A percentile compares a stretch with the other conserved stretches of the same genome.
These are phyloP conservation scores for Gossypium arboreum DNA, from an alignment of 345 rosid genomes.

Conservation along the genomic window DNA sequence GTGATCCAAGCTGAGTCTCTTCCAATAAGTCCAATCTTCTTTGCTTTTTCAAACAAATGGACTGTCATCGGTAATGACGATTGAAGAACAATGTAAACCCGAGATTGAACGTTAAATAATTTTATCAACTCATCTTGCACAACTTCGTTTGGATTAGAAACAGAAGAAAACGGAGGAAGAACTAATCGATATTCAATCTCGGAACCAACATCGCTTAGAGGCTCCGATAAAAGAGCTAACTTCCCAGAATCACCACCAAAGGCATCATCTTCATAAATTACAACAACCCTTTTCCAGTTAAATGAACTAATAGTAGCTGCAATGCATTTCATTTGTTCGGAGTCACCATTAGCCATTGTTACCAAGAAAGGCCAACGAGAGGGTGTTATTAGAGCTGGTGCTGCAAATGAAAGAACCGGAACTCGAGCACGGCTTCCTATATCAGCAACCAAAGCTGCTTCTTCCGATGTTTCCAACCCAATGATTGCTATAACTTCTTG, in stretches of 20 bases:
- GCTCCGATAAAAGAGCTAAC: slow-evolving; percentile 25
- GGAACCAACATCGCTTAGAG: slow-evolving; percentile 29
- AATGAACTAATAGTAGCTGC: slow-evolving; percentile 32
- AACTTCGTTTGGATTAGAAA: slow-evolving; percentile 16
- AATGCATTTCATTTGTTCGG: slow-evolving; percentile 34
- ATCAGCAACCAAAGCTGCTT: slow-evolving; percentile 38
- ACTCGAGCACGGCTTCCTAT: slow-evolving; percentile 29
- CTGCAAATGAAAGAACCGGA: slow-evolving; percentile 42
- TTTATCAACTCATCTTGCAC: slow-evolving; percentile 28
- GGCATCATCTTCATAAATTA: slow-evolving; percentile 39
- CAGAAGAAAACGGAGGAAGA: slow-evolving; percentile 36
- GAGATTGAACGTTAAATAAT: slow-evolving; percentile 20
- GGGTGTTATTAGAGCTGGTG: slow-evolving; percentile 16
- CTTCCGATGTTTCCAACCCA: slow-evolving; percentile 50
- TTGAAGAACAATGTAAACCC: slow-evolving; percentile 45
- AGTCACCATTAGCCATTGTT: slow-evolving; percentile 28
- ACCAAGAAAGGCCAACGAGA: slow-evolving; percentile 41
- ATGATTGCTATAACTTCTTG: slow-evolving; percentile 34
- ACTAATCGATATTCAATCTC: slow-evolving; percentile 35
- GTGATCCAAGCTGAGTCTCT: slow-evolving; percentile 45
- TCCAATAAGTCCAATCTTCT: slow-evolving; percentile 32
- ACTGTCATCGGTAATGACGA: slow-evolving; percentile 32
- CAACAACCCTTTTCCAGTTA: slow-evolving; percentile 34
- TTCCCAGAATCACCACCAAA: slow-evolving; percentile 31
- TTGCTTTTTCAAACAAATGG: slow-evolving; percentile 39